Conservation (phyloP, 257 asterid species). For the Solanum lycopersicoides region DNA sequence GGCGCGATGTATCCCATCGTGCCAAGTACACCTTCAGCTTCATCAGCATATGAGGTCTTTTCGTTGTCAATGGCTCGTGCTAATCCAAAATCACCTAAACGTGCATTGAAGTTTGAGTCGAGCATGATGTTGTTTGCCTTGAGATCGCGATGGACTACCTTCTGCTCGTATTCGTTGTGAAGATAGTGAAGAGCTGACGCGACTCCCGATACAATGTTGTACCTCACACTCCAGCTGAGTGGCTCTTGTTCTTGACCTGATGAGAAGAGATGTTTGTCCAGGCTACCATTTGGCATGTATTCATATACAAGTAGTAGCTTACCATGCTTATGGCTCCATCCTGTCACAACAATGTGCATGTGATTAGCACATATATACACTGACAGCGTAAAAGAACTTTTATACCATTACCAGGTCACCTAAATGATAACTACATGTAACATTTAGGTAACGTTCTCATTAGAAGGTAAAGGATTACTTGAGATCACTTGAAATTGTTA, state of each 20-base stretch:
- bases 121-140: constrained; percentile 41
- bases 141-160: constrained; percentile 30
- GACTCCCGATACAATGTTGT: constrained; percentile 15
- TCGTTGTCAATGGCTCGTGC: constrained; percentile 32
- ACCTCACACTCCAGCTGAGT: constrained; percentile 13
- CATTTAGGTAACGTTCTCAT: background rate
- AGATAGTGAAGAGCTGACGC: constrained; percentile 28
- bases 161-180: constrained; percentile 30
- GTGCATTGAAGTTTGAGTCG: constrained; percentile 29
- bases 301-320: constrained; percentile 28
- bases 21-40: constrained; percentile 22
- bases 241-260: background rate
- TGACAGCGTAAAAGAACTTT: background rate
- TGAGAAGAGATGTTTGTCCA: constrained; percentile 24
- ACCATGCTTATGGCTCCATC: constrained; percentile 34
- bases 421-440: background rate
- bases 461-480: background rate
- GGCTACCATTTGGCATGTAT: constrained; percentile 32
- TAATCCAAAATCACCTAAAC: constrained; percentile 36
- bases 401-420: background rate
- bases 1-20: constrained; percentile 35
- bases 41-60: constrained; percentile 22
- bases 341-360: background rate
- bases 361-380: background rate
- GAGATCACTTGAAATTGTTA: background rate